phyloP scores from a whole-genome alignment of 805 yeast species.

The Starmerella scarabaei region DNA sequence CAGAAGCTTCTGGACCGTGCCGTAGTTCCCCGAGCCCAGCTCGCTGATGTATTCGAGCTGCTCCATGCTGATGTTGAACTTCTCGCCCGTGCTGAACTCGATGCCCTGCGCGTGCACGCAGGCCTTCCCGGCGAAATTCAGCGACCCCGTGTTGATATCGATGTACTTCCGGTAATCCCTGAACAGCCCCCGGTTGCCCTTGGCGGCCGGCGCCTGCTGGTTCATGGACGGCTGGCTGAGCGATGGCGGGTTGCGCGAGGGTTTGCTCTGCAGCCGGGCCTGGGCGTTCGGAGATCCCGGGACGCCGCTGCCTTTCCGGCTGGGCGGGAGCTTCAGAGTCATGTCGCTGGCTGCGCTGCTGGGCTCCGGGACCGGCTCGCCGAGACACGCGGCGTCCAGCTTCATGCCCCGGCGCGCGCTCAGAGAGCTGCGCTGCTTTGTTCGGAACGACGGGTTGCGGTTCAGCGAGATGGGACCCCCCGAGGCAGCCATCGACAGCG shows the following conservation, averaged over 20 bases:
- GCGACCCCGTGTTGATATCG: constrained; percentile 82
- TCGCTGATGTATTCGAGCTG: constrained; percentile 63
- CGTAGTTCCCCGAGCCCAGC: constrained; percentile 91
- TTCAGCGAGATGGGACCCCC: constrained; percentile 15
- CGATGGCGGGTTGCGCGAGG: constrained; percentile 15
- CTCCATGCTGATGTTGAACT: constrained; percentile 73
- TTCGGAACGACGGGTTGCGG: constrained; percentile 16
- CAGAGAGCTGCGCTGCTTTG: constrained; percentile 18
- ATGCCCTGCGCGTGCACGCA: constrained; percentile 85
- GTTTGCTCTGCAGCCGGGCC: neutral
- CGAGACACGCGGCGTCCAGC: constrained; percentile 8
- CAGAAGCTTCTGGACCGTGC: constrained; percentile 82
- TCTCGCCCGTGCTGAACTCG: constrained; percentile 76
- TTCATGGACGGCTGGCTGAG: constrained; percentile 22
- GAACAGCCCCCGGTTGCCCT: constrained; percentile 34
- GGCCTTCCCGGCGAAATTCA: constrained; percentile 87
- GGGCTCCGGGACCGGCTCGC: neutral
- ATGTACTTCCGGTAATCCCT: constrained; percentile 76
- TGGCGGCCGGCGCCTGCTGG: neutral
- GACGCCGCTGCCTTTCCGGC: too few relatives aligned
- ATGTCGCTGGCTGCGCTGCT: neutral
- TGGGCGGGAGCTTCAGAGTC: too few relatives aligned
- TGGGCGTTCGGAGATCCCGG: neutral
- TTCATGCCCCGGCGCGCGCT: constrained; percentile 30
- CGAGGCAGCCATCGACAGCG: constrained; percentile 9